These are phyloP conservation scores for Hamamelis virginiana DNA, from an alignment of 164 flowering plant species.

Conservation along the genomic window DNA sequence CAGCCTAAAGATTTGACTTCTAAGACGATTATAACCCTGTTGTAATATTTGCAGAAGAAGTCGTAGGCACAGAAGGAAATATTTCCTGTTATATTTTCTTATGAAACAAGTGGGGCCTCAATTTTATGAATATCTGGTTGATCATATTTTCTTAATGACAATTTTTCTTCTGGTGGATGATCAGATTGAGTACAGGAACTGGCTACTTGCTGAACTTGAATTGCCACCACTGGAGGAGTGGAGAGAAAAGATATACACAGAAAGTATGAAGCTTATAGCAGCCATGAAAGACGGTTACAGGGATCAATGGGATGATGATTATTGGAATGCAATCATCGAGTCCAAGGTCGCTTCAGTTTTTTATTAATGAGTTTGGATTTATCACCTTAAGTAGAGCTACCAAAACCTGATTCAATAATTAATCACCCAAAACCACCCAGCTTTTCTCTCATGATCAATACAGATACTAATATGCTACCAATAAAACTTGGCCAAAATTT, in stretches of 20 bases:
- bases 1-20: too few relatives aligned
- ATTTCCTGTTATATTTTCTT: too few relatives aligned
- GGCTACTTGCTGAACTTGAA: neutral
- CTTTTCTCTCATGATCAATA: too few relatives aligned
- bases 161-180: too few relatives aligned
- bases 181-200: slow-evolving; percentile 5
- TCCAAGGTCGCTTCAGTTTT: neutral
- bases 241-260: neutral
- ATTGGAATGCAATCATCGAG: neutral
- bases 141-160: neutral
- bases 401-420: too few relatives aligned
- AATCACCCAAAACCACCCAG: too few relatives aligned
- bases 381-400: neutral
- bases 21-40: too few relatives aligned
- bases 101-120: neutral
- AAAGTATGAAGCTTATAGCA: neutral
- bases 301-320: slow-evolving; percentile 9
- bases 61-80: too few relatives aligned
- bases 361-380: neutral
- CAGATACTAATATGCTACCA: too few relatives aligned
- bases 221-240: slow-evolving; percentile 14
- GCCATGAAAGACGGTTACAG: neutral
- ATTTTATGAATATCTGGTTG: neutral
- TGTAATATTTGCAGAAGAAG: too few relatives aligned
- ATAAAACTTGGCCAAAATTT: too few relatives aligned